Evolutionary conservation across 1,284 basidiomycete species (phyloP), one percentile per base, ranked within the genome.

Genomic region (Dichomitus squalens): DNA sequence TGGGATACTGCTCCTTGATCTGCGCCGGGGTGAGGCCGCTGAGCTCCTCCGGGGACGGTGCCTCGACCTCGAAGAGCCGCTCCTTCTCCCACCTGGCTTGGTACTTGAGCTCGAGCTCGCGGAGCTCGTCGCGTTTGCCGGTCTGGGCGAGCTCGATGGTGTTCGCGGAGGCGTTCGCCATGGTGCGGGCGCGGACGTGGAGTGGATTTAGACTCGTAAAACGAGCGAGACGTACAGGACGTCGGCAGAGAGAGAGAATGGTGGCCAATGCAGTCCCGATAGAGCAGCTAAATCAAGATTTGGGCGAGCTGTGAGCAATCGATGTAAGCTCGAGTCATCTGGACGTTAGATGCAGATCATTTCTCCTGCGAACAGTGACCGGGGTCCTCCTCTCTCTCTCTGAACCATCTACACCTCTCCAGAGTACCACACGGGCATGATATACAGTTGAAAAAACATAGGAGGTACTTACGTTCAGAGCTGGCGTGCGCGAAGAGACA

Each of bases 91-190:
- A 98, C 68, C 81, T 79, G 59, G 82, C 73, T 75, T 98, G 96
- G 66, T 93, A 94, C 72, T 87, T 82, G 69, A 86, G 85, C 75
- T 98, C 96, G 57, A 98, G 79, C 41, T 82, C 80, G 69, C 85
- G 90, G 53, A 98, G 79, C 68, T 89, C 81, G 76, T 98, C 96
- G 70, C 96, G 86, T 76, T 98, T 98, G 68, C 85, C 89, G 31
- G 96, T 98, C 92, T 95, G 72, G n/a, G 57, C 74, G 52, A 75
- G 70, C 66, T 75, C 74, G 60, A 75, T 69, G 21, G 68, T 73
- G 59, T 70, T 69, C 49, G 68, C 62, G 40, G 69, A 68, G 34
- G 69, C 63, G 31, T 46, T 27, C 7, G 56, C 58, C 64, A 66
- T 65, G 38, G 61, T 62, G 41, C 59, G 57, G 21, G 20, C 5